A percentile compares a stretch with the other conserved stretches of the same genome.
Conservation (phyloP, 306 rosid genomes). For the Cucurbita ficifolia region DNA sequence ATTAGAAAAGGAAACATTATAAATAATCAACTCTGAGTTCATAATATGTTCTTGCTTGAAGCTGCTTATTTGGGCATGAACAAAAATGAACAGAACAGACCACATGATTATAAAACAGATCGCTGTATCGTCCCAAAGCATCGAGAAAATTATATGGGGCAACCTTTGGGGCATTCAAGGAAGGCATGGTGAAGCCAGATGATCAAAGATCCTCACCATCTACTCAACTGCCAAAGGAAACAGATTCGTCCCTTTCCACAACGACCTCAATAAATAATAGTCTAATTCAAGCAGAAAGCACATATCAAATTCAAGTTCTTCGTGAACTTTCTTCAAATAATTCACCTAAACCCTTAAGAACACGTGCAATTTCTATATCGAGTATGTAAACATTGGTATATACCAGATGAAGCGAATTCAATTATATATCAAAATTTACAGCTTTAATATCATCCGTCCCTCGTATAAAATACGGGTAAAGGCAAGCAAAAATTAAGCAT, state of each 20-base stretch:
- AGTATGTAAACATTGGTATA: background rate
- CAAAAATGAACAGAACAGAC: background rate
- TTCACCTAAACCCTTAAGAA: background rate
- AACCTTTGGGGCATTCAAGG: background rate
- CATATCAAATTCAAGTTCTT: background rate
- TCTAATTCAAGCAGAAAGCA: background rate
- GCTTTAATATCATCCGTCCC: constrained; percentile 7
- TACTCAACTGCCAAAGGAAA: background rate
- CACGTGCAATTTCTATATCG: background rate
- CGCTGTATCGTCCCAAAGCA: background rate
- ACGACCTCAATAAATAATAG: background rate
- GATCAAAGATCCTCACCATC: background rate
- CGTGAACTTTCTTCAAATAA: background rate
- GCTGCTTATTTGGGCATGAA: background rate
- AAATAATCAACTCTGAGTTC: background rate
- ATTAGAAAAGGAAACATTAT: background rate
- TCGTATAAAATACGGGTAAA: background rate
- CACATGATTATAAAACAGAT: background rate
- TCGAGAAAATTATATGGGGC: background rate
- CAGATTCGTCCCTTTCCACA: background rate
- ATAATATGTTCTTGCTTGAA: background rate
- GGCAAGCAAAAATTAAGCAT: constrained; percentile 3
- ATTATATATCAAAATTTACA: constrained; percentile 33
- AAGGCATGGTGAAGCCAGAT: background rate
- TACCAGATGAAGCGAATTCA: constrained; percentile 9